A percentile compares a stretch with the other conserved stretches of the same genome.
Evolutionary conservation across 305 asterid genomes (phyloP).

Genomic region (Fraxinus ornus): DNA sequence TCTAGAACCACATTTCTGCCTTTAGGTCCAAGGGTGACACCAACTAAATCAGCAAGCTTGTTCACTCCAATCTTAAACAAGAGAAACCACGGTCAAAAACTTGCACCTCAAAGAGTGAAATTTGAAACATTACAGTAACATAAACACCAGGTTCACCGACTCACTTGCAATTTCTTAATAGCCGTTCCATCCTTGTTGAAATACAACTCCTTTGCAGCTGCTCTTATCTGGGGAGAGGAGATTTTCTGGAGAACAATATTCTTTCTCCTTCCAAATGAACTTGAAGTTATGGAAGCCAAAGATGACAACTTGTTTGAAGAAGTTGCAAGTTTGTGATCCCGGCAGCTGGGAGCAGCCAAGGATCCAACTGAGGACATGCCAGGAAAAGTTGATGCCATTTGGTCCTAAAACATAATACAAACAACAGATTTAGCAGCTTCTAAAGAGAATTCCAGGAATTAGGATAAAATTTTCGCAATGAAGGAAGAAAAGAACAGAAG

Average conservation of each 20-base stretch:
- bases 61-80: constrained; percentile 74
- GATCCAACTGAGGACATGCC: constrained; percentile 73
- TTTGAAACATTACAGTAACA: neutral
- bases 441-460: neutral
- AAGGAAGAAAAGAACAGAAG: neutral
- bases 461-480: neutral
- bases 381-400: constrained; percentile 76
- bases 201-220: constrained; percentile 78
- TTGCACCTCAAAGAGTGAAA: neutral
- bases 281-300: constrained; percentile 57
- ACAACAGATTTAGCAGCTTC: neutral
- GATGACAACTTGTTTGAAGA: constrained; percentile 70
- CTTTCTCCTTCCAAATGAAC: constrained; percentile 53
- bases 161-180: constrained; percentile 78
- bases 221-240: constrained; percentile 49
- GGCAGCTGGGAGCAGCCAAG: constrained; percentile 64
- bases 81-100: constrained; percentile 2
- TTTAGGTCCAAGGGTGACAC: constrained; percentile 96
- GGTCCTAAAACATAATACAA: constrained; percentile 24
- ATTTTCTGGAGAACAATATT: constrained; percentile 38
- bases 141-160: constrained; percentile 6
- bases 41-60: constrained; percentile 94
- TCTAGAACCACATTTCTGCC: constrained; percentile 97
- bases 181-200: constrained; percentile 97
- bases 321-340: constrained; percentile 49